Evolutionary conservation across 148 eudicot genomes (phyloP), one percentile per base, ranked within the genome.

Genomic region (Chenopodium suecicum): DNA sequence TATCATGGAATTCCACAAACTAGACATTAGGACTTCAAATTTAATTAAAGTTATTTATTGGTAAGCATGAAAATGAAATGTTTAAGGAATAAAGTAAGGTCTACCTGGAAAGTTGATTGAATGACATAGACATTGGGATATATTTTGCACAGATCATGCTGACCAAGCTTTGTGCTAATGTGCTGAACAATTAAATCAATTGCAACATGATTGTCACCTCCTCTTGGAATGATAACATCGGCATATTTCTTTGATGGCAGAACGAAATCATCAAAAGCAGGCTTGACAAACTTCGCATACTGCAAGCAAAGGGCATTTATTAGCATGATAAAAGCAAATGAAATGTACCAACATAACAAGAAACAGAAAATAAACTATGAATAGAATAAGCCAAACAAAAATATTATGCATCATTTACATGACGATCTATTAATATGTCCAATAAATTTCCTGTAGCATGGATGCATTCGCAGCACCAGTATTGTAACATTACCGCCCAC

Each of bases 211-310:
- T 94, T 94, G 82, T 94, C 98, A 85, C 97, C 98, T 78, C 98
- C 98, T 72, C 97, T 90, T 32, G 98, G 98, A 80, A 94, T 94
- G 84, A 94, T 94, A 76, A 94, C 97, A 89, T 95, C 98, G 29
- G 98, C 98, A 84, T 90, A 95, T 83, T 95, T 95, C 90, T 95
- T 95, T 74, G 98, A 93, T 52, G 98, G 98, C 52, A 91, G 91
- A 81, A 95, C 92, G 81, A 95, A 95, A 82, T 95, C 98, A 83
- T 95, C 98, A 85, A 95, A 95, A 77, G 98, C 95, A 86, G 98
- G 98, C 88, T 95, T 95, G 78, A 95, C 98, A 90, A 95, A 95
- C 85, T 93, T 95, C 23, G 97, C 98, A 85, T 95, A 95, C 98
- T 95, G 94, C 89, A 91, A 32, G 79, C 60, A 47, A 37, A 4